Evolutionary conservation across 768 basidiomycete species (phyloP), one percentile per base, ranked within the genome.

Genomic region (Mycena sanguinolenta): DNA sequence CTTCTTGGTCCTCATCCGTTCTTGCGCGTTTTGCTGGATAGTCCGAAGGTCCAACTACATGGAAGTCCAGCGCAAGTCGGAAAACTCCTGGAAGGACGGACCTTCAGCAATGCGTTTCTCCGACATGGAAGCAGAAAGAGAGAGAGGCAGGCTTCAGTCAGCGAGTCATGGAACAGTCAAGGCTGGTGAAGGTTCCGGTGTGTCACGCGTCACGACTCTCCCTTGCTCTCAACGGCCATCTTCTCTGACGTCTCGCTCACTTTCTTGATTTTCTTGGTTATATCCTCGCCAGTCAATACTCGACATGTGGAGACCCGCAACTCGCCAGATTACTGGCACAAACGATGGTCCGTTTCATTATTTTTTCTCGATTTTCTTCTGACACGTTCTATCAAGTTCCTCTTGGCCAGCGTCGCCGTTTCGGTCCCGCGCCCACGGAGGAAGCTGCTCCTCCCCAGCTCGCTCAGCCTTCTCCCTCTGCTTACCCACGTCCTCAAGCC

Each of bases 301-400:
- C 81, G 78, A 73, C 72, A 95, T 95, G 94, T 95, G 94, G 93
- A 91, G 91, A 82, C 94, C 94, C 65, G 93, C 95, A 72, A 95
- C 95, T 66, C 91, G 91, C 74, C 92, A 95, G 82, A 93, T 96
- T 32, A 94, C 94, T 44, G 96, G 96, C 66, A 97, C 96, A 25
- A 98, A 98, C 75, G 96, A 97, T 53, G 93, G 95, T 94, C 44
- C 75, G 89, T 82, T 36, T 52, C n/a, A n/a, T 14, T n/a, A 13
- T 63, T 63, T 42, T 58, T 72, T 49, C 67, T 57, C 55, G 30
- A 36, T 66, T 49, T 39, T 52, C 44, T 52, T 71, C 49, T 67
- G 69, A 58, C 61, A 64, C 61, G 54, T 73, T 72, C 72, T 80
- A 77, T 71, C 34, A 72, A 91, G 92, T 90, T 75, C 96, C 96